A percentile compares a stretch with the other conserved stretches of the same genome.
Conservation (phyloP, 208 protist species). For the Trypanosoma theileri region DNA sequence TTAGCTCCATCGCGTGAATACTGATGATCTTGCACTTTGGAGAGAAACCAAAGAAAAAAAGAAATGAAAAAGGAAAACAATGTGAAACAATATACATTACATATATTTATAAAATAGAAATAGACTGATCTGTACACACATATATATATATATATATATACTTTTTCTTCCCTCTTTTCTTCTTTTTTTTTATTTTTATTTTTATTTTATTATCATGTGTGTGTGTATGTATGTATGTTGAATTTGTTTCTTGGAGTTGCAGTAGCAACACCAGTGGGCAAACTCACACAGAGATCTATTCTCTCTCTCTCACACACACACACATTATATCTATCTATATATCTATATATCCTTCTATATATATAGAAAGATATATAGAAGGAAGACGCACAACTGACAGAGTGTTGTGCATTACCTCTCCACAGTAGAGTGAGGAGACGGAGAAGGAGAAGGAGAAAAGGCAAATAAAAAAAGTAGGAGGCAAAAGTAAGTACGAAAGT, state of each 20-base stretch:
- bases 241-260: too few relatives aligned
- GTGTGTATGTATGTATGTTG: too few relatives aligned
- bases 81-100: too few relatives aligned
- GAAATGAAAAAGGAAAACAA: too few relatives aligned
- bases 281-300: not conserved
- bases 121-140: not conserved
- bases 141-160: constrained; percentile 7
- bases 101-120: not conserved
- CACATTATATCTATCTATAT: not conserved
- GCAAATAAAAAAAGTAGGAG: constrained; percentile 1
- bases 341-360: not conserved
- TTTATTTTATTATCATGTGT: not conserved
- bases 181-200: constrained; percentile 1
- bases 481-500: not conserved
- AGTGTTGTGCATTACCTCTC: too few relatives aligned
- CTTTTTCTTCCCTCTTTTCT: constrained; percentile 21
- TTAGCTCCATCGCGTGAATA: too few relatives aligned
- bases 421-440: not conserved
- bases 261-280: too few relatives aligned
- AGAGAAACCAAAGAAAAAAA: too few relatives aligned
- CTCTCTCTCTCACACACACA: not conserved
- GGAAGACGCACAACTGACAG: not conserved
- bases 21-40: too few relatives aligned
- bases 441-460: constrained; percentile 11
- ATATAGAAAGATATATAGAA: not conserved